These are phyloP conservation scores for Phytophthora sansomeana DNA, from an alignment of 352 stramenopile genomes.

Conservation along the genomic window DNA sequence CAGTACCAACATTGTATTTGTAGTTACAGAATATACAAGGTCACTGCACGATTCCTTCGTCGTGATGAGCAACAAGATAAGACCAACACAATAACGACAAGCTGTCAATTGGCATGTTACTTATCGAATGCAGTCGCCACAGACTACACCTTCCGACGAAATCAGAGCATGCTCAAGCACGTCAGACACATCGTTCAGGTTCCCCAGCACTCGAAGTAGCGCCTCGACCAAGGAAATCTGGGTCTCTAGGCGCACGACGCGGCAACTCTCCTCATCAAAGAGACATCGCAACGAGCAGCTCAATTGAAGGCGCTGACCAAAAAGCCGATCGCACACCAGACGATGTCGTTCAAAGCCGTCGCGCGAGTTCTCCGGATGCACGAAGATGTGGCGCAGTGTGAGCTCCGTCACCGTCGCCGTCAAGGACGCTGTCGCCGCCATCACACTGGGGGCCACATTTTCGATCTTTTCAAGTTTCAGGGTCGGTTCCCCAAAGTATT, in stretches of 20 bases:
- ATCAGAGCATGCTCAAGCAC: slow-evolving; percentile 19
- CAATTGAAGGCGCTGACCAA: slow-evolving; percentile 23
- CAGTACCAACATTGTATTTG: too few relatives aligned
- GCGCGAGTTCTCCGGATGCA: background rate
- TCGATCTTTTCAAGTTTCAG: slow-evolving; percentile 30
- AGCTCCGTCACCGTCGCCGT: slow-evolving; percentile 31
- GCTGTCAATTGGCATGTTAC: too few relatives aligned
- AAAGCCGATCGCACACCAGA: slow-evolving; percentile 13
- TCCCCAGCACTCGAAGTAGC: slow-evolving; percentile 13
- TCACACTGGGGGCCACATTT: slow-evolving; percentile 7
- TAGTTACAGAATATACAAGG: too few relatives aligned
- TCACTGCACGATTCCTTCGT: too few relatives aligned
- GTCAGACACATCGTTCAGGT: slow-evolving; percentile 5
- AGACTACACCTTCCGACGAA: slow-evolving; percentile 11
- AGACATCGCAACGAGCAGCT: slow-evolving; percentile 19
- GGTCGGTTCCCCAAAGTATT: slow-evolving; percentile 17
- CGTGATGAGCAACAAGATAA: too few relatives aligned
- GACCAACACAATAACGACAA: too few relatives aligned
- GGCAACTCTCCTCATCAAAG: slow-evolving; percentile 15
- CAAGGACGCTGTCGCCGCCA: slow-evolving; percentile 23
- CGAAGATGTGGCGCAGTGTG: slow-evolving; percentile 20
- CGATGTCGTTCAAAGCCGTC: background rate
- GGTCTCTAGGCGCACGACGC: slow-evolving; percentile 18
- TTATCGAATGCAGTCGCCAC: too few relatives aligned
- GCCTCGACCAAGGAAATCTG: slow-evolving; percentile 9